Conservation (phyloP, 2,329 filamentous ascomycete species). For the Pyricularia sp. region DNA sequence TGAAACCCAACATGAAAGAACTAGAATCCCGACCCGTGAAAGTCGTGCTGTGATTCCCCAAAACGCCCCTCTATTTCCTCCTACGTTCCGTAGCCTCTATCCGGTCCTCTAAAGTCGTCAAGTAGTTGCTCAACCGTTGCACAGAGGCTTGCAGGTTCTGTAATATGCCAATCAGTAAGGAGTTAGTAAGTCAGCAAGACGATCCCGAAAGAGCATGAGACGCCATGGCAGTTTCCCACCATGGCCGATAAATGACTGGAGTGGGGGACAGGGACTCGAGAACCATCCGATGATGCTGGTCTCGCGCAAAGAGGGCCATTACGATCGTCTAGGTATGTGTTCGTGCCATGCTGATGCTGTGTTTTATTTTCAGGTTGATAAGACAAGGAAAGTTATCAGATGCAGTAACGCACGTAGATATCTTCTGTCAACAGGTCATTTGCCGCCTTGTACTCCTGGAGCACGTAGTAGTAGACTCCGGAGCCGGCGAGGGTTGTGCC, state of each 20-base stretch:
- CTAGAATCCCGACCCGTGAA: neutral
- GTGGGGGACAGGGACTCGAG: neutral
- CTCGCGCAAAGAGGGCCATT: neutral
- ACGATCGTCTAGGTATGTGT: constrained; percentile 2
- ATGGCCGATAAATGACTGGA: neutral
- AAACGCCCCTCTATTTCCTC: constrained; percentile 44
- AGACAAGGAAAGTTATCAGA: constrained; percentile 19
- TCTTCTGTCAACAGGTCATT: constrained; percentile 93
- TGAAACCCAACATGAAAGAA: neutral
- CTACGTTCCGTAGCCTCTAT: constrained; percentile 55
- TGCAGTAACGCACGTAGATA: constrained; percentile 71
- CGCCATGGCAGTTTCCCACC: neutral
- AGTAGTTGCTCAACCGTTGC: constrained; percentile 75
- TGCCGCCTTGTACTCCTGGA: constrained; percentile 87
- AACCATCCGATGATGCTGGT: constrained; percentile 7
- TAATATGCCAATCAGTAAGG: neutral
- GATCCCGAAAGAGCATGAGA: neutral
- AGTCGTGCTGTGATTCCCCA: constrained; percentile 20
- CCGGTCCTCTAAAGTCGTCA: constrained; percentile 73
- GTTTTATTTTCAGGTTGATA: neutral
- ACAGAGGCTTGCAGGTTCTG: constrained; percentile 83
- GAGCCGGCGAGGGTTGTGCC: constrained; percentile 72
- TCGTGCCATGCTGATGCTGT: neutral
- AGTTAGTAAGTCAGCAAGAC: neutral
- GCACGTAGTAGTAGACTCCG: constrained; percentile 82